Base-by-base conservation (phyloP, 129 eudicot genomes). In the Artemisia argyi region DNA sequence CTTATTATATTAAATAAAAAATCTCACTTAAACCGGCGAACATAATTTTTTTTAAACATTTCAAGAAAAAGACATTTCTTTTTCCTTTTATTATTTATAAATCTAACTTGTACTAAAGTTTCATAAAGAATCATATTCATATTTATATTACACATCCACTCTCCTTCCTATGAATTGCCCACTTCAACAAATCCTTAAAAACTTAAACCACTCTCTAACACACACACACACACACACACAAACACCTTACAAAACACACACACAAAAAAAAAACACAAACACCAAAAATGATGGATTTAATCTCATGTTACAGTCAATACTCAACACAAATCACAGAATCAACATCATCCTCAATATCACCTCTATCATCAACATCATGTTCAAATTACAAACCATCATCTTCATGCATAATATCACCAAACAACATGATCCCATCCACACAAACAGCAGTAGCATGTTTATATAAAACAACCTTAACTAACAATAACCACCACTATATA, bases 281-380 rank as follows among this genome's bases (percentile, higher is more conserved):
- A n/a, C 49, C 7, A 46, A 64, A 65, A 58, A 93, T 93, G 98
- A 85, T 96, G 84, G 97, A 93, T 64, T 85, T 93, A 26, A 88
- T 85, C 11, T 76, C 97, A 22, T 93, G 98, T 77, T 85, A 84
- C 66, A 87, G 89, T 70, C 97, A 93, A 79, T 83, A 89, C 71
- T 85, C 97, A 54, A 72, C 86, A 3, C 89, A 86, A 69, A 79
- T 93, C n/a, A 80, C 97, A 51, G 96, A 87, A 68, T 71, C 90
- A 0, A 75, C 98, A 8, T 92, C 57, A 52, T 52, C 57, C 5
- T n/a, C 57, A 0, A 79, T 88, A 0, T 84, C 22, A 20, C 22
- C 22, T 20, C 22, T 20, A 20, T 20, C 98, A 52, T 52, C 57
- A 0, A 81, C 89, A 0, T 84, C 98, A 7, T 93, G 96, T 72